These are phyloP conservation scores for Saccharomycopsis vini DNA, from an alignment of 805 yeast species.

Conservation along the genomic window DNA sequence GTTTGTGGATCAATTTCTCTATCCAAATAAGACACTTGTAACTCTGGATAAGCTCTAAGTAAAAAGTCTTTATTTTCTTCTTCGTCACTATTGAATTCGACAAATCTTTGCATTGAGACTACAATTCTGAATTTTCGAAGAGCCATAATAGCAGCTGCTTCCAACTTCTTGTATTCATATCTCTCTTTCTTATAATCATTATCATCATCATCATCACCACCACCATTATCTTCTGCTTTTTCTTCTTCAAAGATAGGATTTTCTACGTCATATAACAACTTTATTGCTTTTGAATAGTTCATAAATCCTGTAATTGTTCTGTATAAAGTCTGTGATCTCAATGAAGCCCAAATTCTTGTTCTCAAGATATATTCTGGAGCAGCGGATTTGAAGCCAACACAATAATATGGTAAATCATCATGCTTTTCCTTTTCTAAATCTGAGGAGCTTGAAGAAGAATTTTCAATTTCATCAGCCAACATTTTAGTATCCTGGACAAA, in stretches of 20 bases:
- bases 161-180: conserved; percentile 22
- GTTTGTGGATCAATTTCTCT: conserved; percentile 32
- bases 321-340: conserved; percentile 64
- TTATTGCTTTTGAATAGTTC: conserved; percentile 63
- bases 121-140: conserved; percentile 55
- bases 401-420: conserved; percentile 50
- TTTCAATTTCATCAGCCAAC: conserved; percentile 41
- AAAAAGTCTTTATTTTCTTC: conserved; percentile 49
- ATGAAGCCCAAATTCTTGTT: conserved; percentile 71
- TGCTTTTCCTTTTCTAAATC: conserved; percentile 35
- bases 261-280: conserved; percentile 53
- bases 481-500: conserved; percentile 60
- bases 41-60: conserved; percentile 56
- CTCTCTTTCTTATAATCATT: conserved; percentile 2
- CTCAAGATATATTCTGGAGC: conserved; percentile 49
- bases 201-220: conserved; percentile 27
- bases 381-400: conserved; percentile 56
- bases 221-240: too few species aligned
- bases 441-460: conserved; percentile 17
- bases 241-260: too few species aligned
- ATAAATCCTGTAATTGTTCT: conserved; percentile 67
- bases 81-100: conserved; percentile 46
- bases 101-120: conserved; percentile 56
- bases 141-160: conserved; percentile 38
- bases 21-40: conserved; percentile 55